Base-by-base conservation (phyloP, 2,329 filamentous ascomycete genomes). In the Microascus cirrosus region DNA sequence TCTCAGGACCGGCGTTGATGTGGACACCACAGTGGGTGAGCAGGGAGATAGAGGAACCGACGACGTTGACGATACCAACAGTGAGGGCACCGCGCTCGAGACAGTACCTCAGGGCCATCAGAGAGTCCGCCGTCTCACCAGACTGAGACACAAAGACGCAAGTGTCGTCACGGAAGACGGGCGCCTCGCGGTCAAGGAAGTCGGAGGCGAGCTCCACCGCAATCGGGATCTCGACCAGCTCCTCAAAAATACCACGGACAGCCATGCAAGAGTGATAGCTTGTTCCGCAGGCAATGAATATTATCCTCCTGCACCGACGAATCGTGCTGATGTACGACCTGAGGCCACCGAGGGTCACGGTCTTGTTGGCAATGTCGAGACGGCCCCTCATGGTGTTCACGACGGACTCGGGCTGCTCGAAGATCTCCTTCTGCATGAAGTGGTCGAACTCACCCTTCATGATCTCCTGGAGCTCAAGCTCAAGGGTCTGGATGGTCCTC, bases 341-440 rank as follows among this genome's bases (percentile, higher is more conserved):
- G 65, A 99, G 84, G 65, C 94, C 94, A 80, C 94, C 94, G 28
- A 99, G 85, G 11, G 93, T 97, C 66, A 99, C 92, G 59, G 85
- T 89, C 82, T 95, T 95, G 81, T 96, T 95, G 67, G 85, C 87
- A 60, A 88, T 81, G 74, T 99, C 94, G 67, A 99, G 80, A 77
- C 94, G 94, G 76, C 94, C 94, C 85, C 94, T 90, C 94, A 99
- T 99, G 65, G 94, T 96, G 83, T 99, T 99, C 79, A 99, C 86
- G 61, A 99, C 90, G 15, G 94, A 99, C 77, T 99, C 94, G 69
- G 94, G 94, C 80, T 99, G 94, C 82, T 99, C 94, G 74, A 99
- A 99, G 69, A 99, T 99, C 75, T 99, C 94, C 85, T 99, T 99
- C 74, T 99, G 94, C 94, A 99, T 99, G 82, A 96, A 99, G 79